phyloP scores from a whole-genome alignment of 2,329 filamentous ascomycete species.

The Calonectria crousiana region DNA sequence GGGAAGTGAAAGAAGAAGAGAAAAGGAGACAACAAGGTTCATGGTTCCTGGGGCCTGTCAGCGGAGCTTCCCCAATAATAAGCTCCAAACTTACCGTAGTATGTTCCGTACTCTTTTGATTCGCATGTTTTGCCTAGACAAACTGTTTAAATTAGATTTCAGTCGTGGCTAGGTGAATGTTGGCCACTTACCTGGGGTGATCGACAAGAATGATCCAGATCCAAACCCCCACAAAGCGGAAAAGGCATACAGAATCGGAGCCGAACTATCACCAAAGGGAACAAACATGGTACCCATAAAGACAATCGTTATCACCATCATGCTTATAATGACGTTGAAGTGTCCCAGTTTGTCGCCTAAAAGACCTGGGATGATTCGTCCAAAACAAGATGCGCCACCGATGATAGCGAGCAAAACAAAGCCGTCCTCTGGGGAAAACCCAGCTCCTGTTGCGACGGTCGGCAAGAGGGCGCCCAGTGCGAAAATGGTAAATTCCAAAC shows the following conservation, averaged over 20 bases:
- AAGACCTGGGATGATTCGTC: slow-evolving; percentile 57
- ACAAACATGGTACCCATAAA: slow-evolving; percentile 58
- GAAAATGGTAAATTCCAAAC: slow-evolving; percentile 62
- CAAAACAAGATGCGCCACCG: slow-evolving; percentile 57
- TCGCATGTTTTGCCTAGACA: slow-evolving; percentile 61
- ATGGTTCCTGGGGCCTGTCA: slow-evolving; percentile 53
- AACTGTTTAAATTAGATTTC: slow-evolving; percentile 40
- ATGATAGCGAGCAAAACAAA: slow-evolving; percentile 59
- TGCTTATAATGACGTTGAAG: slow-evolving; percentile 53
- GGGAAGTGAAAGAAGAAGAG: slow-evolving; percentile 59
- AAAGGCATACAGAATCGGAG: slow-evolving; percentile 57
- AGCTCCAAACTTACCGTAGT: slow-evolving; percentile 43
- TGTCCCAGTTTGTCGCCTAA: slow-evolving; percentile 57
- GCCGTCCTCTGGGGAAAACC: slow-evolving; percentile 52
- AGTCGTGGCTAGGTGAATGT: not conserved
- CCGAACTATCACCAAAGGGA: slow-evolving; percentile 55
- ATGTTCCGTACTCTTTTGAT: slow-evolving; percentile 60
- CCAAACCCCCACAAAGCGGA: slow-evolving; percentile 62
- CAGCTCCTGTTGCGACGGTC: slow-evolving; percentile 54
- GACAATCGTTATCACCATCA: slow-evolving; percentile 50
- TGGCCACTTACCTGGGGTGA: slow-evolving; percentile 47
- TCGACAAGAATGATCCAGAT: slow-evolving; percentile 60
- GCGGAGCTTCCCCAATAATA: not conserved
- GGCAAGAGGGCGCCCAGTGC: slow-evolving; percentile 60
- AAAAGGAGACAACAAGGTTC: slow-evolving; percentile 59